Base-by-base conservation (phyloP, 306 rosid species). In the Macrotyloma uniflorum region DNA sequence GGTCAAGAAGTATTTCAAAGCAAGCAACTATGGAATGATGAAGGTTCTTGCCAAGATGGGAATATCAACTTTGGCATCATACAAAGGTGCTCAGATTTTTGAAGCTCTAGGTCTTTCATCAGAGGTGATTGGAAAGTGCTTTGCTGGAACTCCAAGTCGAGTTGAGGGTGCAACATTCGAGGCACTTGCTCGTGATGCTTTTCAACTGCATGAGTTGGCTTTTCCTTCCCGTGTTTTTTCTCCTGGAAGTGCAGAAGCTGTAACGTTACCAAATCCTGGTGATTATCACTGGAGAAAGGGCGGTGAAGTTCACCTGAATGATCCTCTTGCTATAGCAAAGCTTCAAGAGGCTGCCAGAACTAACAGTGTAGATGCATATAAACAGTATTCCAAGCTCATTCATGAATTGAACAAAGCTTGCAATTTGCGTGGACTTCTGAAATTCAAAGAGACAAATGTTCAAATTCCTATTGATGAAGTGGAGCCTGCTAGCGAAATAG, bases 21-120 rank as follows among this genome's bases (percentile, higher is more conserved):
- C 99, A 49, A 96, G 96, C 86, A 88, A 81, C 87, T 96, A 91
- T 45, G 99, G 99, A 57, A 96, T 96, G 99, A 88, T 87, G 99
- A 96, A 96, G 87, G 99, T 96, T 83, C 99, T 96, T 73, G 98
- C 99, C 11, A 96, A 96, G 93, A 96, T 96, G 99, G 99, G 99
- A 65, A 96, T 96, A 79, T 96, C 99, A 57, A 96, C 99, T 81
- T 84, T 96, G 91, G 99, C 99, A 13, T 96, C 99, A 18, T 96
- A 96, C 79, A 96, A 96, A 85, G 99, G 99, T 65, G 99, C 98
- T 49, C 99, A 96, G 86, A 96, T 96, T 78, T 96, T 96, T 79
- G 99, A 93, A 85, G 99, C 98, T 67, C 82, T 96, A 57, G 99
- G 99, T 80, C 98, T 96, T 84, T 93, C 99, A 5, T 90, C 97